Evolutionary conservation across 345 rosid genomes (phyloP), one percentile per base, ranked within the genome.

Genomic region (Hypericum androsaemum): DNA sequence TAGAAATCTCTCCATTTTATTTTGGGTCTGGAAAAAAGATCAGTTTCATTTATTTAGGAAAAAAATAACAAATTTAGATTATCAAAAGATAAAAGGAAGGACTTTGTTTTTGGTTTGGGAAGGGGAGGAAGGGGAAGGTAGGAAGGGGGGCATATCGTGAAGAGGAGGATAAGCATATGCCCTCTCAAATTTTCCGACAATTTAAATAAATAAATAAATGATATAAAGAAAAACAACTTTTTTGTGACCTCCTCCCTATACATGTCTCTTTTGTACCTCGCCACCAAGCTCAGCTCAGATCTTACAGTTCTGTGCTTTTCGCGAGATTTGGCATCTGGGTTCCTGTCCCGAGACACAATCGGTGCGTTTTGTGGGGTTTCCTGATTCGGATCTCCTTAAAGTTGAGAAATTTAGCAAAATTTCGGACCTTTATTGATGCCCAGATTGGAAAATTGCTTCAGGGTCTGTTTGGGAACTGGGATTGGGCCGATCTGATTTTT

Each of bases 261-360:
- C 71, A 56, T 37, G 44, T 52, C 57, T 43, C 50, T 75, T 68
- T 69, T 68, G 49, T 64, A 64, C 66, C 76, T 75, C 79, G 78
- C 70, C 32, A 22, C 32, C 32, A 22, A 22, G 32, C 32, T 4
- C 32, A 22, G 32, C 73, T 73, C 89, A 80, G 95, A 83, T 86
- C 97, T 80, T 74, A 78, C 70, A 53, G 60, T 63, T 62, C 50
- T 46, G 52, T 77, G 32, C 39, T 43, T 39, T 51, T 32, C 47
- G 52, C 42, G 50, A 78, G 86, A 80, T 89, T 83, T 76, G 59
- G 59, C 77, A 73, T 73, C 82, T 81, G 78, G 90, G 84, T 74
- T 68, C 44, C 71, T 60, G 64, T 75, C 64, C 32, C 32, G 32
- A 22, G 1, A 22, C 32, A 22, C 65, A 67, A 75, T 83, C 76